Conservation (phyloP, 2,329 filamentous ascomycete species). For the Alternaria sp. region DNA sequence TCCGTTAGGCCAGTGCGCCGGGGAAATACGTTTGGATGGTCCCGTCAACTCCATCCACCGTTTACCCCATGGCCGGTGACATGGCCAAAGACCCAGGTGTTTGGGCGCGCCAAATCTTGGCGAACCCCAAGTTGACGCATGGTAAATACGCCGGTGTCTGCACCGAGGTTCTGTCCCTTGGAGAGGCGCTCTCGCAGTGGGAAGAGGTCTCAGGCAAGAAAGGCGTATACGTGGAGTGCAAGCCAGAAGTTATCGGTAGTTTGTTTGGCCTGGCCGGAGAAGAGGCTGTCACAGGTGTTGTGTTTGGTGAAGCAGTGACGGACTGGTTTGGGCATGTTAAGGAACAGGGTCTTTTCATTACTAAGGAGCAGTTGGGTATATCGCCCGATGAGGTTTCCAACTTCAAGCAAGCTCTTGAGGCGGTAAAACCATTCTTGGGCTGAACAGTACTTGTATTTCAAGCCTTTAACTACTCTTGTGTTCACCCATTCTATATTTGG, state of each 20-base stretch:
- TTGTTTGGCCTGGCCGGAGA: background rate
- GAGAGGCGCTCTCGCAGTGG: background rate
- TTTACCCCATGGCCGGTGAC: slow-evolving; percentile 5
- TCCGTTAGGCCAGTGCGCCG: background rate
- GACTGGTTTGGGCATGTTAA: slow-evolving; percentile 3
- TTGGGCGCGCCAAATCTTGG: slow-evolving; percentile 7
- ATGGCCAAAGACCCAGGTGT: slow-evolving; percentile 8
- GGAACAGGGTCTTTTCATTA: slow-evolving; percentile 2
- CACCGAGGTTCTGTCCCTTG: slow-evolving; percentile 1
- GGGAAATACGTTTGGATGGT: slow-evolving; percentile 5
- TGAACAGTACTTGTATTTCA: background rate
- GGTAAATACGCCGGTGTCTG: slow-evolving; percentile 4
- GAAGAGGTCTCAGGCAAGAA: slow-evolving; percentile 1
- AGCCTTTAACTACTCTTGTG: background rate
- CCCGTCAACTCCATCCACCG: background rate
- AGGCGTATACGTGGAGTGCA: slow-evolving; percentile 3
- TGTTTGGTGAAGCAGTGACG: background rate
- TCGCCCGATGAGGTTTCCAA: slow-evolving; percentile 2
- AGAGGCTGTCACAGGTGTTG: slow-evolving; percentile 5
- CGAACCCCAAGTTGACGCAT: slow-evolving; percentile 1
- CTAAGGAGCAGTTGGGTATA: slow-evolving; percentile 1
- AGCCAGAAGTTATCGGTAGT: background rate
- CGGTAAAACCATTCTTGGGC: slow-evolving; percentile 2
- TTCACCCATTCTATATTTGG: background rate
- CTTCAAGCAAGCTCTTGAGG: slow-evolving; percentile 3